A percentile compares a stretch with the other conserved stretches of the same genome.
These are phyloP conservation scores for Rosa persica DNA, from an alignment of 306 rosid species.

Conservation along the genomic window DNA sequence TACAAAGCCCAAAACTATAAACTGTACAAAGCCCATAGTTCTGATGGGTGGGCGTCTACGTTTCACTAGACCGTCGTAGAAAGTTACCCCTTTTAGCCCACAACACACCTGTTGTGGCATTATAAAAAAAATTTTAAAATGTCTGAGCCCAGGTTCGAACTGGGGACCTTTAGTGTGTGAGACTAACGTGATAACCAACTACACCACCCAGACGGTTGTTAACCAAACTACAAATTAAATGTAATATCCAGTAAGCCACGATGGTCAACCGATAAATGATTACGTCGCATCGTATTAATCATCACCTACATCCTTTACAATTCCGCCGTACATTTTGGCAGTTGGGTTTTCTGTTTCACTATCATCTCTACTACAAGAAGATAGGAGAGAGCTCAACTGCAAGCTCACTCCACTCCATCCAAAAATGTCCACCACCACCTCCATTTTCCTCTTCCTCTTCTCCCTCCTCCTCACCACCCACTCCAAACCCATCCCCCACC, in stretches of 20 bases:
- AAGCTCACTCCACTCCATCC: not conserved
- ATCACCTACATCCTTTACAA: not conserved
- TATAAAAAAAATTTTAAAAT: not conserved
- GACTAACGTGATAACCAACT: conserved; percentile 88
- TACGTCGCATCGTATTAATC: not conserved
- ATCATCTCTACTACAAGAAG: not conserved
- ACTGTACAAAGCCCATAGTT: too few species aligned
- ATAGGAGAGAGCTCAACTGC: not conserved
- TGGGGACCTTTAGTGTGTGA: conserved; percentile 88
- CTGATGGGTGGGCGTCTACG: too few species aligned
- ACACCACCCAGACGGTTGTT: conserved; percentile 56
- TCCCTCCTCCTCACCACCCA: conserved; percentile 16
- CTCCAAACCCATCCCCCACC: conserved; percentile 21
- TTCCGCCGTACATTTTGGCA: not conserved
- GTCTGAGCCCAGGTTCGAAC: conserved; percentile 85
- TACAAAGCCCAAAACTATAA: too few species aligned
- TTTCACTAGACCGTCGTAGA: too few species aligned
- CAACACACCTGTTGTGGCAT: too few species aligned
- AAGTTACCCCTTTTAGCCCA: too few species aligned
- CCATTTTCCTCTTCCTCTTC: not conserved
- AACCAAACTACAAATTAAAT: accelerated
- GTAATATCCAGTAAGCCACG: too few species aligned
- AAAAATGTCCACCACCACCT: conserved; percentile 19
- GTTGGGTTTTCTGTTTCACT: not conserved
- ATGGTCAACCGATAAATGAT: not conserved